Conservation (phyloP, 768 basidiomycete genomes). For the Paxillus involutus region DNA sequence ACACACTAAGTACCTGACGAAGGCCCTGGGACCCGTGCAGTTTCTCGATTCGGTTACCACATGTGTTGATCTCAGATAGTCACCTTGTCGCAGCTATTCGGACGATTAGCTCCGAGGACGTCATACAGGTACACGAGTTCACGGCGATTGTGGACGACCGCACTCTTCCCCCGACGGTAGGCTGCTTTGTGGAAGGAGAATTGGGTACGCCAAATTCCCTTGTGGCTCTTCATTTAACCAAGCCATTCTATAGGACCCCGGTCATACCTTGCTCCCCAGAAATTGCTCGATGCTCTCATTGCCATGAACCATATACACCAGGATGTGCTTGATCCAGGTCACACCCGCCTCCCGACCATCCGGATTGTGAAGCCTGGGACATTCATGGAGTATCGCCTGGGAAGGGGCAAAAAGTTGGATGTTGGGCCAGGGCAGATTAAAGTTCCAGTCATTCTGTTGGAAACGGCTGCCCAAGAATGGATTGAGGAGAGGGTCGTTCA, state of each 20-base stretch:
- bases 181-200: conserved; percentile 18
- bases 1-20: background rate
- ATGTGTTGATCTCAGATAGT: conserved; percentile 6
- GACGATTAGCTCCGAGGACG: background rate
- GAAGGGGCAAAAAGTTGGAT: background rate
- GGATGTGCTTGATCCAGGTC: background rate
- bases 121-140: conserved; percentile 12
- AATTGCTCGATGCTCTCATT: conserved; percentile 9
- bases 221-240: background rate
- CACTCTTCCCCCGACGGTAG: background rate
- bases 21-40: background rate
- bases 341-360: conserved; percentile 16
- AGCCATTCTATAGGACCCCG: conserved; percentile 2
- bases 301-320: background rate
- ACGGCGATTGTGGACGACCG: conserved; percentile 16
- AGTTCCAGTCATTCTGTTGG: too few species aligned
- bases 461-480: too few species aligned
- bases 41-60: conserved; percentile 5
- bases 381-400: conserved; percentile 17
- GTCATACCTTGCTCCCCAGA: background rate
- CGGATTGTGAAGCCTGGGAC: conserved; percentile 19
- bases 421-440: too few species aligned
- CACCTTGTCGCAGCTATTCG: conserved; percentile 8
- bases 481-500: too few species aligned
- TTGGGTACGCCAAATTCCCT: conserved; percentile 1